phyloP scores from a whole-genome alignment of 352 stramenopile species.

The Phytophthora melonis region DNA sequence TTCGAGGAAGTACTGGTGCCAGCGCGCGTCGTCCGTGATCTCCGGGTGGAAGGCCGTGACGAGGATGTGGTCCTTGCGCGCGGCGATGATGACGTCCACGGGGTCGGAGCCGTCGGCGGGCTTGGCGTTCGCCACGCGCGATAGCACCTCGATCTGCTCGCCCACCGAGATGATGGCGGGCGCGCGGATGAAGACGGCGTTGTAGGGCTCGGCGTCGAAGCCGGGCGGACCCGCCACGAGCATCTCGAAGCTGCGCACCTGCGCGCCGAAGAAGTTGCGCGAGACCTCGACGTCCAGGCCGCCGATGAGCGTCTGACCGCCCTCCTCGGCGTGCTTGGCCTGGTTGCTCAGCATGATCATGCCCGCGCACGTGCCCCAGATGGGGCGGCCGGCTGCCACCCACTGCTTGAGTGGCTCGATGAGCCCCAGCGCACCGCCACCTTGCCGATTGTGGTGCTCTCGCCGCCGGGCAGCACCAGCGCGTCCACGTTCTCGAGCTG shows the following conservation, averaged over 20 bases:
- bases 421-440: constrained; percentile 86
- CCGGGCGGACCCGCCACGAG: constrained; percentile 63
- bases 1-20: constrained; percentile 96
- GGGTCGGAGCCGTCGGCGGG: constrained; percentile 82
- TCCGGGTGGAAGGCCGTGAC: constrained; percentile 97
- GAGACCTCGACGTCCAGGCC: constrained; percentile 97
- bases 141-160: constrained; percentile 92
- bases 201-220: constrained; percentile 81
- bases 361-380: constrained; percentile 97
- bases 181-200: constrained; percentile 97
- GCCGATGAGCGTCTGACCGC: constrained; percentile 94
- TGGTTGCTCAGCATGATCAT: constrained; percentile 95
- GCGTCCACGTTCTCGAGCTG: constrained; percentile 89
- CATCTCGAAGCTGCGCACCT: constrained; percentile 90
- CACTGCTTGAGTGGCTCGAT: constrained; percentile 84
- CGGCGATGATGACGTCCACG: constrained; percentile 84
- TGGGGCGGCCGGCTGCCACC: constrained; percentile 76
- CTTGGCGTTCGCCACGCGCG: constrained; percentile 80
- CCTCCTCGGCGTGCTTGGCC: constrained; percentile 87
- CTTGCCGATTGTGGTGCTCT: constrained; percentile 97
- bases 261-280: constrained; percentile 97
- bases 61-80: constrained; percentile 91
- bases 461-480: constrained; percentile 95
- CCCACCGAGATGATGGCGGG: constrained; percentile 94
- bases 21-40: constrained; percentile 93